Evolutionary conservation across 768 basidiomycete species (phyloP), one percentile per base, ranked within the genome.

Genomic region (Tephrocybe sp.): DNA sequence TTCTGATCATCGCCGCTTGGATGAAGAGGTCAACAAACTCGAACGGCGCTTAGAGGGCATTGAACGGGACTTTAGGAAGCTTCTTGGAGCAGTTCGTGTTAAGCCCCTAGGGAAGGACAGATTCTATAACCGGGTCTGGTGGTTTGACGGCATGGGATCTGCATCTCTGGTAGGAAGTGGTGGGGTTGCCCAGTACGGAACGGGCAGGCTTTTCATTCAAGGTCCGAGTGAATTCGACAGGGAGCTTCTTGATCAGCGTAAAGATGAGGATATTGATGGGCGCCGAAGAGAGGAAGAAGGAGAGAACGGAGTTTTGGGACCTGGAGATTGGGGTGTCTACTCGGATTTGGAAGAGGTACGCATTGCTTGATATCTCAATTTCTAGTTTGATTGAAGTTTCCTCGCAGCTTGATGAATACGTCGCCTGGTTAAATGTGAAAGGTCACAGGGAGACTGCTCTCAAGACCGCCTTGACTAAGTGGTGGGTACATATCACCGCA

Each of bases 51-150:
- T 98, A 16, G 91, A 94, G 59, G 80, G 78, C 41, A 89, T 96
- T 54, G 95, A 98, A 64, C 86, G 92, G 37, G 96, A 98, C 54
- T 99, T 98, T 72, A 78, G 97, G 55, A 88, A 94, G 65, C 77
- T 92, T 41, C 75, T 92, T 34, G 90, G 92, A 48, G 83, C 87
- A 5, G 80, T 94, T 41, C 80, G 97, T 45, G 86, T 91, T 18
- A 89, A 92, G 60, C 92, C 95, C 1, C 61, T 98, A 43, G 97
- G 97, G 12, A 79, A 81, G 54, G 97, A 99, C 64, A 79, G 97
- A 45, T 99, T 98, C 69, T 89, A 90, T 62, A 96, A 97, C 64
- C 84, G 91, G 26, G 76, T 97, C 51, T 99, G 96, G 96, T 99
- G 96, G 96, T 92, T 98, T 64, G 96, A 99, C 68, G 96, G 96